Evolutionary conservation across 176 grass and related monocot species (phyloP).

Genomic region (Carex kokanica): DNA sequence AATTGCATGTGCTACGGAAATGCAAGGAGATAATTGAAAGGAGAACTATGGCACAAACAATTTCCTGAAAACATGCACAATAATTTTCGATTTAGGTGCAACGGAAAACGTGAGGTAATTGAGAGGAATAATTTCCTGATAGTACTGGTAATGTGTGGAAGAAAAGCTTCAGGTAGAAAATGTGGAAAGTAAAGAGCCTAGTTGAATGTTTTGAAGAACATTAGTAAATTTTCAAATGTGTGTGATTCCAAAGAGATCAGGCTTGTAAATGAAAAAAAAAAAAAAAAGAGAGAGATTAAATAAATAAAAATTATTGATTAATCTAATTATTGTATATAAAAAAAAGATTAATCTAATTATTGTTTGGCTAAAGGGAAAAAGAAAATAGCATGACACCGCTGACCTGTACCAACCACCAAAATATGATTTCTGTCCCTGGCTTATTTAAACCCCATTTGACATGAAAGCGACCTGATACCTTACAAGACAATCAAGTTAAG

Average conservation of each 20-base stretch:
- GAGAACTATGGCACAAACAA: neutral
- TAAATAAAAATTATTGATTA: neutral
- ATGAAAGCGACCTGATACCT: conserved; percentile 15
- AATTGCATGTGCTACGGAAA: neutral
- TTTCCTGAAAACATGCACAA: too few species aligned
- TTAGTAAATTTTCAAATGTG: too few species aligned
- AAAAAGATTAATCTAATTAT: conserved; percentile 1
- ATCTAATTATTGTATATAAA: neutral
- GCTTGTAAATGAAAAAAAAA: too few species aligned
- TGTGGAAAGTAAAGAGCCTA: too few species aligned
- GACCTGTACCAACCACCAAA: neutral
- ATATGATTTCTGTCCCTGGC: neutral
- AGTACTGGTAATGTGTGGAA: neutral
- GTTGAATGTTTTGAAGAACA: too few species aligned
- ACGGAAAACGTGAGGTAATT: too few species aligned
- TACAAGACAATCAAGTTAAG: conserved; percentile 14
- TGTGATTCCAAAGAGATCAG: too few species aligned
- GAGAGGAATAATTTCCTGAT: neutral
- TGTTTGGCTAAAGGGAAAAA: neutral
- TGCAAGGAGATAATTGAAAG: neutral
- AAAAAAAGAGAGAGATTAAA: neutral
- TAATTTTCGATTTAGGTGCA: too few species aligned
- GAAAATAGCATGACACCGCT: neutral
- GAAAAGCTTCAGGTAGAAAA: neutral
- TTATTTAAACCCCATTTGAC: neutral